Evolutionary conservation across 176 grass and related monocot species (phyloP).

Genomic region (Puccinellia tenuiflora): DNA sequence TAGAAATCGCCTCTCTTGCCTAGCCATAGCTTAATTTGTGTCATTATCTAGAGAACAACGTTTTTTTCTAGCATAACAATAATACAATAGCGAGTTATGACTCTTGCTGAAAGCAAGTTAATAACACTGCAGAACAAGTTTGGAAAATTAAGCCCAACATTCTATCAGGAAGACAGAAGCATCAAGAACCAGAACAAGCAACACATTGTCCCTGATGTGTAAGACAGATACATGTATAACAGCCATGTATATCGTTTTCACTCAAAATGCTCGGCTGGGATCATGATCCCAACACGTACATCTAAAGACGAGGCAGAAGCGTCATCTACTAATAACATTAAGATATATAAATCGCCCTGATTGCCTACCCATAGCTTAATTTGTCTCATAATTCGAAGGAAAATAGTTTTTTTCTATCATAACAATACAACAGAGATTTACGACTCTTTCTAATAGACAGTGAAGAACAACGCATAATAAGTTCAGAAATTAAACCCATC

Average conservation of each 20-base stretch:
- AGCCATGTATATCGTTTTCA: slow-evolving; percentile 26
- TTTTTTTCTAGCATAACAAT: neutral
- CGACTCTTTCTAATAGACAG: neutral
- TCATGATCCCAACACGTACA: neutral
- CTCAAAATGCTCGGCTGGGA: neutral
- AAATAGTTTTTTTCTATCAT: neutral
- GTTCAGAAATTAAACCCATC: neutral
- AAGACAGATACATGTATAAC: neutral
- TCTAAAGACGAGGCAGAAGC: neutral
- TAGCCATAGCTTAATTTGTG: neutral
- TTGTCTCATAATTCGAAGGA: slow-evolving; percentile 3
- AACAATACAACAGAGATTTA: neutral
- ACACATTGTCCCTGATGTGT: neutral
- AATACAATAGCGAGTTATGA: neutral
- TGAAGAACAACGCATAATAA: slow-evolving; percentile 1
- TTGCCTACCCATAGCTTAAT: neutral
- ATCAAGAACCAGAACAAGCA: slow-evolving; percentile 7
- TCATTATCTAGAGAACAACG: neutral
- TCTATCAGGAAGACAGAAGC: neutral
- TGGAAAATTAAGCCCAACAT: neutral
- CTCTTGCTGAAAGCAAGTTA: neutral
- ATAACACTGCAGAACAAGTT: neutral
- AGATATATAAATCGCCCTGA: neutral
- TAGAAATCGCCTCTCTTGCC: slow-evolving; percentile 1
- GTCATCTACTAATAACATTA: neutral